Base-by-base conservation (phyloP, 1,139 yeast genomes). In the Candida dubliniensis region DNA sequence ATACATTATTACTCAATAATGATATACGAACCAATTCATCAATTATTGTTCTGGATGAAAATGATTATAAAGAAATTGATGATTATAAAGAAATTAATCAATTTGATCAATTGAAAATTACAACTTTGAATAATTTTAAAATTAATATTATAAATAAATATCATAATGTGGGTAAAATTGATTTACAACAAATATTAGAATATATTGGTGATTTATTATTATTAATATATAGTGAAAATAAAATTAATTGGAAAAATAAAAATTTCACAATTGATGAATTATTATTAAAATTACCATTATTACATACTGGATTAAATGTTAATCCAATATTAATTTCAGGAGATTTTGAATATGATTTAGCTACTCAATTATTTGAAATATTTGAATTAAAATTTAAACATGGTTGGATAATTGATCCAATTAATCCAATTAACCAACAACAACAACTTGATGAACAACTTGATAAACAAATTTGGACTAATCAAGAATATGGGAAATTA, bases 241-340 rank as follows among this genome's bases (percentile, higher is more conserved):
- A 37, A 13, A 15, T 34, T 43, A n/a, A 25, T 13, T 5, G 29
- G 9, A 15, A 24, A 8, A 32, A 25, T 26, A 12, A 31, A 32
- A 36, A 41, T 23, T 50, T 49, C 31, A 70, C 64, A 24, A 53
- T 72, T 4, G 71, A 69, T 47, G 53, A 61, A 13, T 66, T 79
- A 26, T 66, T 82, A 44, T 64, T 71, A 30, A 58, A 74, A 34
- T 66, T 91, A 36, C 96, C 96, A 0, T 64, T 71, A 32, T 66
- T 91, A 36, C 84, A 83, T 49, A 74, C 84, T 0, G 97, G 97
- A 0, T 69, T 90, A 38, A 77, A 81, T 40, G 83, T 90, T 10
- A 82, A 89, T 55, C 91, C 96, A 0, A 71, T 76, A 38, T 79
- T 91, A 52, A 48, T 57, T 12, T 76, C 79, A 53, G 93, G 93